Evolutionary conservation across 441 rosid species (phyloP).

Genomic region (Eruca vesicaria): DNA sequence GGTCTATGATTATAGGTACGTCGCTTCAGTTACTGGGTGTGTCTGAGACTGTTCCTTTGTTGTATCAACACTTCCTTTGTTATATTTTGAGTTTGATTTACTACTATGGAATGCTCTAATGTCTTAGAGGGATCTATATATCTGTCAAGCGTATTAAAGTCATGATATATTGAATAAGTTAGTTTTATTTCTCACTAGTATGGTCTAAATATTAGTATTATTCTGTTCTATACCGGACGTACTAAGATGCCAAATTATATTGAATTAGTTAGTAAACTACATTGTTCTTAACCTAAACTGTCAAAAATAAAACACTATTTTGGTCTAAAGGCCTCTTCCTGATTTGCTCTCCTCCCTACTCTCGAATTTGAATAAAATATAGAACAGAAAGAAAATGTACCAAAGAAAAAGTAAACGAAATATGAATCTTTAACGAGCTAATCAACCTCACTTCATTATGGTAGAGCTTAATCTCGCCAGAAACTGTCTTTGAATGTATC

Average conservation of each 20-base stretch:
- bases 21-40: conserved; percentile 16
- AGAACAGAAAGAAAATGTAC: not conserved
- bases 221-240: not conserved
- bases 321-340: not conserved
- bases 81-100: conserved; percentile 4
- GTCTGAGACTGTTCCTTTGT: conserved; percentile 20
- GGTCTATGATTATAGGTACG: conserved; percentile 10
- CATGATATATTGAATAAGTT: conserved; percentile 1
- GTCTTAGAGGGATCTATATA: not conserved
- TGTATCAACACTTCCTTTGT: conserved; percentile 8
- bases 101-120: not conserved
- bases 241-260: not conserved
- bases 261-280: not conserved
- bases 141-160: not conserved
- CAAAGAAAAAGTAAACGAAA: not conserved
- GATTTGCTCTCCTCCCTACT: not conserved
- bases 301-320: not conserved
- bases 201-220: not conserved
- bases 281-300: not conserved
- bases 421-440: not conserved
- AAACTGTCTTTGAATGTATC: not conserved
- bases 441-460: not conserved
- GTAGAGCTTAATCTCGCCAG: not conserved
- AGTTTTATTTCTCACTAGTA: not conserved
- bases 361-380: not conserved